Conservation (phyloP, 345 rosid genomes). For the Syzygium oleosum region DNA sequence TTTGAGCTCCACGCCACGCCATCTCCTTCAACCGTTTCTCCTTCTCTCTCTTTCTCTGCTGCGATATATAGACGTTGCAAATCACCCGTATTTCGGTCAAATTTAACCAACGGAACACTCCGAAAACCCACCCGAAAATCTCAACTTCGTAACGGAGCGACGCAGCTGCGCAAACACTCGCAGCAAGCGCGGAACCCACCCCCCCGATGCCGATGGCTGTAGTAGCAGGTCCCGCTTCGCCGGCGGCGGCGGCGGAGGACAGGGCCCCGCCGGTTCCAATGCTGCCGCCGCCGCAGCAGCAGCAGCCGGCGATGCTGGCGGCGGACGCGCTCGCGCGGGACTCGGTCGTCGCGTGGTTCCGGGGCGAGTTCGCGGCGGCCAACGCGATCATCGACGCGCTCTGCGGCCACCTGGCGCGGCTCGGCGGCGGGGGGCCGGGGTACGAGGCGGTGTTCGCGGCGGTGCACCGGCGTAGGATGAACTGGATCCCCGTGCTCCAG, state of each 20-base stretch:
- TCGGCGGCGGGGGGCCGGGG: conserved; percentile 18
- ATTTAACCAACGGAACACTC: neutral
- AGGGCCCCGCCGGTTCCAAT: neutral
- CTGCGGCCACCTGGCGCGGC: conserved; percentile 59
- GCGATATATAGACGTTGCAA: neutral
- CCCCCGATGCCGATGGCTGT: conserved; percentile 4
- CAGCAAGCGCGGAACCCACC: neutral
- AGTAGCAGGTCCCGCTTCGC: conserved; percentile 4
- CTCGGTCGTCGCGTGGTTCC: conserved; percentile 77
- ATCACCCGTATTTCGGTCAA: neutral
- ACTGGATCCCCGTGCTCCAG: conserved; percentile 95
- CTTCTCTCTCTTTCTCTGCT: neutral
- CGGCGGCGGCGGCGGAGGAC: neutral
- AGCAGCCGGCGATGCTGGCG: neutral
- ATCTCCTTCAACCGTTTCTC: neutral
- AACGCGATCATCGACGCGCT: conserved; percentile 91
- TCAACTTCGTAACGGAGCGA: neutral
- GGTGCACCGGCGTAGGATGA: conserved; percentile 75
- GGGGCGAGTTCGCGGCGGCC: conserved; percentile 98
- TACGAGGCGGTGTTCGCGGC: conserved; percentile 72
- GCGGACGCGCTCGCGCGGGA: conserved; percentile 65
- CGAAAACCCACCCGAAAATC: neutral
- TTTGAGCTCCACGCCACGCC: neutral
- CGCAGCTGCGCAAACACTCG: neutral
- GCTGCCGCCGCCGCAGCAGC: neutral